Base-by-base conservation (phyloP, 306 rosid species). In the Comarum palustre region DNA sequence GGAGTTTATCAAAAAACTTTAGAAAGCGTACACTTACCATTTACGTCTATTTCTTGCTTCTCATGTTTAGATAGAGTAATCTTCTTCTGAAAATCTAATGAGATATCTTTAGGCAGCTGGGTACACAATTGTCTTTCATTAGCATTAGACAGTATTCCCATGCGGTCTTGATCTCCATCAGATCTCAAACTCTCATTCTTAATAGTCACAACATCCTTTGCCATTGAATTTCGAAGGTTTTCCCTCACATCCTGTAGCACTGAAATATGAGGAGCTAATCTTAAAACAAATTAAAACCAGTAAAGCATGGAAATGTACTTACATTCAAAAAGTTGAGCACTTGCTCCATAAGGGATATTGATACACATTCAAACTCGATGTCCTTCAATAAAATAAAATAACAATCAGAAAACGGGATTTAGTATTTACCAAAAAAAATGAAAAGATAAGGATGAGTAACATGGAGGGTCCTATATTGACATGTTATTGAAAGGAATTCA, bases 51-150 rank as follows among this genome's bases (percentile, higher is more conserved):
- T 14, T 73, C 84, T 70, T 87, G 83, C 78, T 82, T 72, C 77
- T 88, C 89, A 66, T 87, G 89, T 73, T 91, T 86, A 59, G 85
- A 76, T 32, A 87, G 83, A 71, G 97, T 93, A 76, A 89, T 65
- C 83, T 93, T 93, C 73, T 93, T 93, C 87, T 93, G 98, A 78
- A 93, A 93, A 91, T 93, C 97, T 47, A 93, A 82, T 57, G 86
- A 70, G 36, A 79, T 74, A 75, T 87, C 90, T 72, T 77, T 75
- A 38, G 63, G 84, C 68, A 57, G 71, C 29, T 61, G 57, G 63
- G 72, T 29, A 58, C 6, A 66, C 3, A 54, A 54, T 5, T 73
- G 79, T 76, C 81, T 88, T 86, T 85, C 82, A 51, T 34, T 72
- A 32, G 59, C 81, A 77, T 67, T 71, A 52, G 86, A 76, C 52